Base-by-base conservation (phyloP, 2,329 filamentous ascomycete species). In the Fusarium sambucinum region DNA sequence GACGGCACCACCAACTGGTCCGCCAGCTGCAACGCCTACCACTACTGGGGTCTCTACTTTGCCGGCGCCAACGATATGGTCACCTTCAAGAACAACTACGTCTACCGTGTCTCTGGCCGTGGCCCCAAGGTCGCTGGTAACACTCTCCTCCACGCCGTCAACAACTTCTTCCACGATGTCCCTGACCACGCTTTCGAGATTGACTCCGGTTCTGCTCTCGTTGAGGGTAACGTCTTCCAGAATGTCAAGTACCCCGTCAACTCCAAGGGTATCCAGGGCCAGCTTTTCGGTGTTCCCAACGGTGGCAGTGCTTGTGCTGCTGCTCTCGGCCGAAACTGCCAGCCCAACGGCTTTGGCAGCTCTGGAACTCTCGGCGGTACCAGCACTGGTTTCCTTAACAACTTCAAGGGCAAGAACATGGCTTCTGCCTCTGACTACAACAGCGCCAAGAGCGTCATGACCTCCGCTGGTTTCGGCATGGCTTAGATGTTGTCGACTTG, bases 41-140 rank as follows among this genome's bases (percentile, higher is more conserved):
- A 88, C 78, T 89, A 89, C 83, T 89, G 87, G 85, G 82, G 78
- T 30, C 76, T 88, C 66, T 87, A 86, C 79, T 81, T 89, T 48
- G 83, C 81, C 40, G 87, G 87, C n/a, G 79, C 81, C 58, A 81
- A 77, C 74, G 87, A 89, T 73, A 37, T 74, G 63, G 80, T 89
- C 72, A 89, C 87, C 65, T 73, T 89, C 74, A 85, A 87, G 80
- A 81, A 81, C 68, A 89, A 89, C 82, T 88, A 88, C 79, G 80
- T 89, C 73, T 84, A 88, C 81, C 81, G 87, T 76, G 84, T 83
- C 48, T 84, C 81, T 14, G 87, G 87, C 58, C 86, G 87, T 54
- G 79, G 80, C 14, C 87, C 86, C 69, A 88, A 89, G 79, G 80
- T 89, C 23, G 81, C 80, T 21, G 85, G 85, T 75, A 86, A 86